Base-by-base conservation (phyloP, 805 yeast genomes). In the Ogataea paraovalis region DNA sequence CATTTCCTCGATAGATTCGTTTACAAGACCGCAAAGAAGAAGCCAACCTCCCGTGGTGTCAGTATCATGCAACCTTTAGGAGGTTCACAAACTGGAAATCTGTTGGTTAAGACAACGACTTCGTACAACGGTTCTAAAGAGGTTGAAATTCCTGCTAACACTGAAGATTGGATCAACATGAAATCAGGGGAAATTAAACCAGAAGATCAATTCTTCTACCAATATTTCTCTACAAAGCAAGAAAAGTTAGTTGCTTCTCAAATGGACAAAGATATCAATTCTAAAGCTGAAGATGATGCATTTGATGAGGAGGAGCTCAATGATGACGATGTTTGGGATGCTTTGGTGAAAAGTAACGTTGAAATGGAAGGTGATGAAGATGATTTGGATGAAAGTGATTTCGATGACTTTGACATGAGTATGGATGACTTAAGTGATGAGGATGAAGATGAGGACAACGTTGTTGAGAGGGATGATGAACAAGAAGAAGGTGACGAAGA, bases 1-100 rank as follows among this genome's bases (percentile, higher is more conserved):
- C 97, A 90, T 67, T 94, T 94, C 80, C 76, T 94, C 69, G 97
- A 94, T 68, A 80, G 96, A 66, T 94, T 95, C 69, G 97, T 94
- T 36, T 94, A 94, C 72, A 85, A 88, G 69, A 89, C 90, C 65
- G 88, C 97, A 42, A 89, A 88, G 70, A 85, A 81, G 58, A 87
- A 85, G 66, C 74, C 82, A 18, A 65, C 72, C 30, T 70, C 83
- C n/a, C 83, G 86, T 64, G 98, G 98, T 60, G 74, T 85, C 3
- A 89, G 97, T 39, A 91, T 94, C 63, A 94, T 94, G 98, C 99
- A 94, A 73, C 98, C 99, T 43, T 74, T 94, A 54, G 90, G 95
- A 40, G 97, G 97, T 53, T 76, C 82, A 1, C 86, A 84, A 52
- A 83, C 87, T 19, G 87, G 86, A 9, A 71, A 83, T 4, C 68